Evolutionary conservation across 495 filamentous ascomycete species (phyloP).

Genomic region (Xylaria scruposa): DNA sequence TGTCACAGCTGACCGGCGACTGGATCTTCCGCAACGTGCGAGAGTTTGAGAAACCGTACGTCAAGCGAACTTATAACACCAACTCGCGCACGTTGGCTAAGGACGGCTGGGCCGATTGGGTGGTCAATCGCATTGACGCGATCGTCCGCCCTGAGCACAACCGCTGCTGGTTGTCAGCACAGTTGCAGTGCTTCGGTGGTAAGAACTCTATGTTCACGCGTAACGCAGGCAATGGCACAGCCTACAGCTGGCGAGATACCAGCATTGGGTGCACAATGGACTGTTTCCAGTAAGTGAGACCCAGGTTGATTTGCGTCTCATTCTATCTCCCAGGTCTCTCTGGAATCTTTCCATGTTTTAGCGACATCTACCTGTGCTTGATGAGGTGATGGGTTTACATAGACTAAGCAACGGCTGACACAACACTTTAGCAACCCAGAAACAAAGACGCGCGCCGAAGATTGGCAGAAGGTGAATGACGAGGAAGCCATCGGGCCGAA

Average conservation of each 20-base stretch:
- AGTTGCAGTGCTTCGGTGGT: constrained; percentile 48
- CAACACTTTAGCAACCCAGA: constrained; percentile 18
- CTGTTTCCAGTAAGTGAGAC: constrained; percentile 42
- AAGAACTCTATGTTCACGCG: constrained; percentile 47
- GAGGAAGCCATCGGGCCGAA: constrained; percentile 41
- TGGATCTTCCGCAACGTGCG: constrained; percentile 48
- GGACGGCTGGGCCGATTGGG: constrained; percentile 46
- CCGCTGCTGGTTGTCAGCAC: constrained; percentile 44
- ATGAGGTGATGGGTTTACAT: neutral
- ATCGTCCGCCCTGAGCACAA: constrained; percentile 42
- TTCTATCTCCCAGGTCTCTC: neutral
- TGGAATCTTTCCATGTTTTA: neutral
- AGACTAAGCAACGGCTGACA: neutral
- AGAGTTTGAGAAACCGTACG: constrained; percentile 50
- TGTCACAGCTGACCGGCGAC: constrained; percentile 46
- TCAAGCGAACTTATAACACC: constrained; percentile 48
- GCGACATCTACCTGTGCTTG: neutral
- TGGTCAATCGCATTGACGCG: constrained; percentile 42
- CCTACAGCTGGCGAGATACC: constrained; percentile 52
- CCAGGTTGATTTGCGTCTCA: neutral
- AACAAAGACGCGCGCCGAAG: constrained; percentile 39
- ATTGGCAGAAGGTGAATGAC: constrained; percentile 49
- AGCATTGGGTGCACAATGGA: constrained; percentile 42
- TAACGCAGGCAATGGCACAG: constrained; percentile 47
- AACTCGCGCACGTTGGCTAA: constrained; percentile 41